A percentile compares a stretch with the other conserved stretches of the same genome.
phyloP scores from a whole-genome alignment of 371 early-diverging fungal species.

The Syncephalastrum monosporum region DNA sequence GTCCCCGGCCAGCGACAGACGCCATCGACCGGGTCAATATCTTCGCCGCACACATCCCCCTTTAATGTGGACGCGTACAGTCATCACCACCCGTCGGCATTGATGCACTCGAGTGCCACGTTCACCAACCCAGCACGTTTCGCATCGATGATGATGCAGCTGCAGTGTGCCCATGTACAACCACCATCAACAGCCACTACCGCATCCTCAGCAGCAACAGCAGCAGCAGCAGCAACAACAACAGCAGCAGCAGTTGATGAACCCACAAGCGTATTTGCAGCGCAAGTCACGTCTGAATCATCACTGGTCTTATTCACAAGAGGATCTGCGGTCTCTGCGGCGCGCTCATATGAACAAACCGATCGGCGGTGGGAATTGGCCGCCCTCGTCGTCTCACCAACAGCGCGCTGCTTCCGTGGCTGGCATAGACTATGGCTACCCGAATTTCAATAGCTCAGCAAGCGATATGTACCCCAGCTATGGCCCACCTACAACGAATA shows the following conservation, averaged over 20 bases:
- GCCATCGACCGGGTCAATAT: constrained; percentile 1
- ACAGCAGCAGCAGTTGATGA: background rate
- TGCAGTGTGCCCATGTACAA: constrained; percentile 16
- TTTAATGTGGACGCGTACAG: background rate
- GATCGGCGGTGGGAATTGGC: constrained; percentile 14
- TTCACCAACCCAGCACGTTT: constrained; percentile 19
- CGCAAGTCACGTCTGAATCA: constrained; percentile 16
- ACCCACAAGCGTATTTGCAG: constrained; percentile 5
- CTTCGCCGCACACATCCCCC: background rate
- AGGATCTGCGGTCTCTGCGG: constrained; percentile 17
- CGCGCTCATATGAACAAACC: constrained; percentile 14
- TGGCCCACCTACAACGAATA: background rate
- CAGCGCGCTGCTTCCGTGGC: background rate
- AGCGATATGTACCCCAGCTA: background rate
- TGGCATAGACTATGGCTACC: constrained; percentile 1
- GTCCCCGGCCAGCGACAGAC: constrained; percentile 3
- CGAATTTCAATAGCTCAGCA: background rate
- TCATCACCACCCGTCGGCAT: constrained; percentile 2
- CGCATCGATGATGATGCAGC: constrained; percentile 21
- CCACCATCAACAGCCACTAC: constrained; percentile 22
- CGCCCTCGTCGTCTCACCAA: constrained; percentile 8
- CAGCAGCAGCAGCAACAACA: constrained; percentile 3
- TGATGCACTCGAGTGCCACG: constrained; percentile 21
- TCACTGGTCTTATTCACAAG: constrained; percentile 21
- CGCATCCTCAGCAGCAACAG: constrained; percentile 9